Conservation (phyloP, 169 alveolate genomes). For the Plasmodium knowlesi region DNA sequence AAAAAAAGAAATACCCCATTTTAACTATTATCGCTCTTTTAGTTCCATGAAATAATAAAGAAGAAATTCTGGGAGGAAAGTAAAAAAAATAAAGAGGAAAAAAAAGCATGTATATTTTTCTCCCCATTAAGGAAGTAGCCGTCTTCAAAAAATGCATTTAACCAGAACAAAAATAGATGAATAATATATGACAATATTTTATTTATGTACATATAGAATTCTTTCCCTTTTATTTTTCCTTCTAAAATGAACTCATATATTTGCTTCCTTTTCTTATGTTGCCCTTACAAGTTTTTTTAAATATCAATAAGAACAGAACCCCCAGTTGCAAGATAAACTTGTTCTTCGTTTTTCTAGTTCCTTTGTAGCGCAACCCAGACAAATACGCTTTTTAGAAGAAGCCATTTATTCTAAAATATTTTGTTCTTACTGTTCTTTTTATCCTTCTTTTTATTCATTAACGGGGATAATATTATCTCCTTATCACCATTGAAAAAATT, state of each 20-base stretch:
- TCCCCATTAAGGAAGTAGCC: not conserved
- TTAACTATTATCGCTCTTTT: not conserved
- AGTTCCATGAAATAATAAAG: not conserved
- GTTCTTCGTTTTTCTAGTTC: not conserved
- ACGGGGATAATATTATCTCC: not conserved
- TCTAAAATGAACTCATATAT: not conserved
- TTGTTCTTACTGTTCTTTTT: not conserved
- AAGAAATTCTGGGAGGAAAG: not conserved
- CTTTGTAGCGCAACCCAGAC: not conserved
- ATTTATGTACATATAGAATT: too few species aligned
- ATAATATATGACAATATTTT: too few species aligned
- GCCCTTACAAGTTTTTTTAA: not conserved
- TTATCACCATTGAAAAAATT: not conserved
- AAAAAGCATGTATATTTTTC: not conserved
- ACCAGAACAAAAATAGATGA: not conserved
- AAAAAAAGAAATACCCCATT: not conserved
- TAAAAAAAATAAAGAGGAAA: too few species aligned
- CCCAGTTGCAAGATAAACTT: not conserved
- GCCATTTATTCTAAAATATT: not conserved
- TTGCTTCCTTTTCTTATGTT: not conserved
- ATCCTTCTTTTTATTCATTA: not conserved
- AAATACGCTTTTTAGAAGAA: not conserved
- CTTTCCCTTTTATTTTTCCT: not conserved
- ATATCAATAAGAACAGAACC: not conserved
- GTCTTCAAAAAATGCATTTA: not conserved